Base-by-base conservation (phyloP, 805 yeast species). In the Brettanomyces bruxellensis region DNA sequence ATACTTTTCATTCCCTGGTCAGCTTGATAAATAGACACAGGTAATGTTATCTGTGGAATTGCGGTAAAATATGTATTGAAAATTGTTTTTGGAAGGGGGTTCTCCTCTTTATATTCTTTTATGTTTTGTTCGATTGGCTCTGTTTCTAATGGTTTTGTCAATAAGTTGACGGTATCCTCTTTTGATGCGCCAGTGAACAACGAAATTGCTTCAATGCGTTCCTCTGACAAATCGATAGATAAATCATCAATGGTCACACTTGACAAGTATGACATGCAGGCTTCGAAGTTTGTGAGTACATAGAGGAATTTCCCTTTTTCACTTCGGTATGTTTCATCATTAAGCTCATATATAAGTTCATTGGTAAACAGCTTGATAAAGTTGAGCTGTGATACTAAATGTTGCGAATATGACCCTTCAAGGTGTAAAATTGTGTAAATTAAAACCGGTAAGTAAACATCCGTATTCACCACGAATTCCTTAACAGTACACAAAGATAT, bases 271-370 rank as follows among this genome's bases (percentile, higher is more conserved):
- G 67, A 58, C 12, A 66, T 46, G 32, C 66, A 56, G 4, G 70
- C 70, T 48, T 66, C 69, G 44, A 64, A 56, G 44, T 66, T 66
- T 1, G 70, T 65, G 40, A 62, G 49, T 14, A 64, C 65, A 44
- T 66, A 66, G 14, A 65, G 47, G 34, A 66, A 45, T 41, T 61
- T 61, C 4, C 69, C 68, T 24, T 47, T 56, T 40, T 62, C 66
- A n/a, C 54, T 55, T 43, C 59, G 58, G 34, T 47, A 44, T 11
- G 53, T 51, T 24, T 56, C 63, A 34, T 36, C 35, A 5, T 49
- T 49, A 24, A 44, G 45, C 14, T 51, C 52, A 48, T 56, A 64
- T 7, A 64, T 49, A 25, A 41, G 45, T 38, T 58, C 60, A 46
- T 66, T 64, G 34, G 60, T 47, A 46, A 65, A 66, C 38, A 66